Conservation (phyloP, 2,329 filamentous ascomycete species). For the Juglanconis oblonga region DNA sequence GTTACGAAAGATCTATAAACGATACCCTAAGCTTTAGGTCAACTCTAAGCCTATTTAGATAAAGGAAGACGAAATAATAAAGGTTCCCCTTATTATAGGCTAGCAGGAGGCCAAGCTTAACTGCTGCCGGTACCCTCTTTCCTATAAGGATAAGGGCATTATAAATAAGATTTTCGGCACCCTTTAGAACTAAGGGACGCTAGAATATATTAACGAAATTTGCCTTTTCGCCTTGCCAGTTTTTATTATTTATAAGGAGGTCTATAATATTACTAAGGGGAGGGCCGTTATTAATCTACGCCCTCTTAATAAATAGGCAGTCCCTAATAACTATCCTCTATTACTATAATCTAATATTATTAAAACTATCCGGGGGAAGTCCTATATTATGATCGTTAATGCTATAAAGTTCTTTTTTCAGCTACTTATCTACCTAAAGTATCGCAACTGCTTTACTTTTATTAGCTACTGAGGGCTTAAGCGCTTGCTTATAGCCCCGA, state of each 20-base stretch:
- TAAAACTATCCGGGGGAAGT: not conserved
- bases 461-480: not conserved
- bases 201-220: not conserved
- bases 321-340: slow-evolving; percentile 1
- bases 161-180: not conserved
- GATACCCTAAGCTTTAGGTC: no score
- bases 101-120: not conserved
- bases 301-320: not conserved
- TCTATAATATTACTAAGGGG: not conserved
- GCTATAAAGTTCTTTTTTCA: not conserved
- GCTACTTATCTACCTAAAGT: not conserved
- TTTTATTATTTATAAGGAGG: no score
- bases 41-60: no score
- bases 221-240: not conserved
- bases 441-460: not conserved
- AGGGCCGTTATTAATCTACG: not conserved
- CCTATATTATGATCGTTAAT: not conserved
- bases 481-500: not conserved
- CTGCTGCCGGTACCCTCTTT: not conserved
- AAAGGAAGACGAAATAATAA: no score
- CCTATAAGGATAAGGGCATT: not conserved
- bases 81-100: not conserved
- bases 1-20: no score
- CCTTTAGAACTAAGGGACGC: not conserved
- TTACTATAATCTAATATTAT: not conserved